Evolutionary conservation across 805 yeast species (phyloP).

Genomic region (Danielia oregonensis): DNA sequence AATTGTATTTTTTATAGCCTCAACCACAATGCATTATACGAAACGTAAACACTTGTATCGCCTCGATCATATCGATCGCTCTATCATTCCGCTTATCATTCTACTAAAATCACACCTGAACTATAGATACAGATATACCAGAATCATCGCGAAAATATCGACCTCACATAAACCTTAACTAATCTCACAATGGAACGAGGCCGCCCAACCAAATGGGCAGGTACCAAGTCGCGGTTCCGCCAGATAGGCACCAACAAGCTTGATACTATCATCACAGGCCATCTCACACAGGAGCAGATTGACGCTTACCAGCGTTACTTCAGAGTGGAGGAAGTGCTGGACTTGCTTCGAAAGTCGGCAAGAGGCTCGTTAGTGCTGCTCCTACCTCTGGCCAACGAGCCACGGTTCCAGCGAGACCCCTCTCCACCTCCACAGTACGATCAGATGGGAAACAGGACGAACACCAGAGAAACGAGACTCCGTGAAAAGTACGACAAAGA

Average conservation of each 20-base stretch:
- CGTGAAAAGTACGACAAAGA: conserved; percentile 61
- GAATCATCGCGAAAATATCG: background rate
- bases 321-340: conserved; percentile 78
- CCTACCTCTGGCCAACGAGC: conserved; percentile 41
- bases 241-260: conserved; percentile 13
- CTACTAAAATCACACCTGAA: too few relatives aligned
- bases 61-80: too few relatives aligned
- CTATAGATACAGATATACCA: too few relatives aligned
- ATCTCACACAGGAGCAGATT: conserved; percentile 63
- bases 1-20: too few relatives aligned
- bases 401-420: conserved; percentile 54
- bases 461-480: conserved; percentile 70
- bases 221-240: conserved; percentile 12
- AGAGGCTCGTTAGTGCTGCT: conserved; percentile 23
- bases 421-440: conserved; percentile 95
- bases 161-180: background rate
- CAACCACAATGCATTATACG: too few relatives aligned
- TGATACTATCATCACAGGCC: conserved; percentile 38
- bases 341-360: conserved; percentile 39
- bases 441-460: conserved; percentile 72
- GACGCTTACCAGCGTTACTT: conserved; percentile 67
- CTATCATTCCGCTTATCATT: too few relatives aligned
- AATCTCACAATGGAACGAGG: background rate
- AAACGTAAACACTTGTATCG: too few relatives aligned
- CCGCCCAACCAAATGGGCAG: conserved; percentile 14